Percentiles rank a stretch among this genome's conserved stretches.
Conservation (phyloP, 495 filamentous ascomycete species). For the Chaetomium cochliodes region DNA sequence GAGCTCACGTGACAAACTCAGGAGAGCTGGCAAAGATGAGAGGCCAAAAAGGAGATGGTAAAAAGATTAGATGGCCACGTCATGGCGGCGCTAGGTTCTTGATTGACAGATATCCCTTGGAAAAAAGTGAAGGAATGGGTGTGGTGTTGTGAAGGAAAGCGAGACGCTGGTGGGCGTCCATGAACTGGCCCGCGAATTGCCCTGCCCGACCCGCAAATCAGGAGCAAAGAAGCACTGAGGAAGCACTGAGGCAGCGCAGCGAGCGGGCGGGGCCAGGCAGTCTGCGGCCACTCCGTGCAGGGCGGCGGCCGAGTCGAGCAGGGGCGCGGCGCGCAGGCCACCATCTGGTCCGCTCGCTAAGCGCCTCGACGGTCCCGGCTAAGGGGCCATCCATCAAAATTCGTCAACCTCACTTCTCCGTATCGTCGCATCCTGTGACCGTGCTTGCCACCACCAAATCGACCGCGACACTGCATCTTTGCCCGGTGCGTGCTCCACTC, state of each 20-base stretch:
- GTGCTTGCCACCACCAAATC: conserved; percentile 22
- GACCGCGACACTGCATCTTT: conserved; percentile 15
- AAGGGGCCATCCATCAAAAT: conserved; percentile 24
- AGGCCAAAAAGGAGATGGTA: background rate
- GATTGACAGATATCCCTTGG: background rate
- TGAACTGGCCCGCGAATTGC: too few species aligned
- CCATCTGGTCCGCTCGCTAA: conserved; percentile 19
- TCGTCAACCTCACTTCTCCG: conserved; percentile 23
- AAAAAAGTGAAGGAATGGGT: too few species aligned
- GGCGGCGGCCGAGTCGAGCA: background rate
- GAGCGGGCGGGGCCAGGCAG: background rate
- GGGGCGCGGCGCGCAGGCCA: conserved; percentile 22
- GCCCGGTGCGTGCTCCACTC: conserved; percentile 11
- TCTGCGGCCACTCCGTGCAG: background rate
- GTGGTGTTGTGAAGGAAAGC: background rate
- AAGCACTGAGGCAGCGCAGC: background rate
- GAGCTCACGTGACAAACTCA: conserved; percentile 1
- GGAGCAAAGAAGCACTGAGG: background rate
- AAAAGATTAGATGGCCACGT: background rate
- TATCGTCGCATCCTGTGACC: conserved; percentile 21
- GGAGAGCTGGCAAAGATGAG: background rate
- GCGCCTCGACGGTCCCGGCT: conserved; percentile 20
- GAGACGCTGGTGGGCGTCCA: conserved; percentile 1
- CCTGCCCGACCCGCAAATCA: conserved; percentile 13
- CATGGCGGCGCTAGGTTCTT: background rate